Conservation (phyloP, 352 stramenopile species). For the Blastocystis sp. region DNA sequence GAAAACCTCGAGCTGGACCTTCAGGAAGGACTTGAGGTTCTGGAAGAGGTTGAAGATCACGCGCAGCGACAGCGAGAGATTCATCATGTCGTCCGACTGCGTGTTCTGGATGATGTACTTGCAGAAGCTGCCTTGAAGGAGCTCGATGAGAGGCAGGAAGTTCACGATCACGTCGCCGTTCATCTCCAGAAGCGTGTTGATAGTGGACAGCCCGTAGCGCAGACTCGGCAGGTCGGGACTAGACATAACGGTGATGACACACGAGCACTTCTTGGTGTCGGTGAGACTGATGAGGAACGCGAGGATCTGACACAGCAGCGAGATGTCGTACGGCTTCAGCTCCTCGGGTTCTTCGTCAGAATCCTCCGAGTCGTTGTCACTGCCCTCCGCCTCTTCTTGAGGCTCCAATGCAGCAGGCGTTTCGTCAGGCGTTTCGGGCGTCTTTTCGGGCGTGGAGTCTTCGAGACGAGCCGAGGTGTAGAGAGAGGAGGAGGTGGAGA, state of each 20-base stretch:
- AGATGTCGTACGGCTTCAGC: slow-evolving; percentile 82
- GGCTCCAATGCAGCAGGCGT: background rate
- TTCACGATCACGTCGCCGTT: slow-evolving; percentile 84
- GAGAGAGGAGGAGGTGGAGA: background rate
- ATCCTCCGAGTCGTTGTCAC: slow-evolving; percentile 18
- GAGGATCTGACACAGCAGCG: slow-evolving; percentile 89
- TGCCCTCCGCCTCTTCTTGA: slow-evolving; percentile 35
- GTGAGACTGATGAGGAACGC: slow-evolving; percentile 89
- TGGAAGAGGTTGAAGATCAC: slow-evolving; percentile 99
- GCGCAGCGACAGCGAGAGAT: slow-evolving; percentile 89
- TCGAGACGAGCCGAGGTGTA: too few relatives aligned
- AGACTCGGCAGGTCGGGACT: slow-evolving; percentile 11
- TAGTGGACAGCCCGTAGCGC: slow-evolving; percentile 75
- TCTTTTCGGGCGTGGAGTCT: background rate
- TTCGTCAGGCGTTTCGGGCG: slow-evolving; percentile 6
- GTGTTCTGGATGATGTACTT: slow-evolving; percentile 94
- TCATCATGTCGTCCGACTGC: slow-evolving; percentile 90
- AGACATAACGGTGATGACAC: background rate
- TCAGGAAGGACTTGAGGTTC: slow-evolving; percentile 96
- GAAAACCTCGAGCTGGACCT: slow-evolving; percentile 98
- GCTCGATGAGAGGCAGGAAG: slow-evolving; percentile 81
- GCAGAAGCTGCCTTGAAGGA: slow-evolving; percentile 90
- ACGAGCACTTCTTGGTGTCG: slow-evolving; percentile 82
- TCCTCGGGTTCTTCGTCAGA: slow-evolving; percentile 10
- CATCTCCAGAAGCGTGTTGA: slow-evolving; percentile 96